Conservation (phyloP, 352 stramenopile species). For the Pythium aristosporum region DNA sequence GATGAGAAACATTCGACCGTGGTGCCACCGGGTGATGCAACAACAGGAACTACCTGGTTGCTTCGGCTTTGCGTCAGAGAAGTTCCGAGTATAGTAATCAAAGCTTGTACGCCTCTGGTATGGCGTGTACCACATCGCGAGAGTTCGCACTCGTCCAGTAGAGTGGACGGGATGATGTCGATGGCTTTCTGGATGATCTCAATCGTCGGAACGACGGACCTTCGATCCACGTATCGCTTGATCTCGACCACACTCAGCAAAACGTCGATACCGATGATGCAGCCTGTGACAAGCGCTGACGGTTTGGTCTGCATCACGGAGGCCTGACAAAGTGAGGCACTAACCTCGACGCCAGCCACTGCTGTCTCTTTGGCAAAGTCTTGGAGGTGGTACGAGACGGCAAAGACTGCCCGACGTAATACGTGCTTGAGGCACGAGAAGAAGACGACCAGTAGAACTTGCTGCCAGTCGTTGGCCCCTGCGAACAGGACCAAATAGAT, state of each 20-base stretch:
- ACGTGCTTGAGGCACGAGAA: too few relatives aligned
- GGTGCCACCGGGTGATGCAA: too few relatives aligned
- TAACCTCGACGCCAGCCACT: constrained; percentile 1
- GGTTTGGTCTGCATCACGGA: neutral
- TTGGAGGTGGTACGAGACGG: too few relatives aligned
- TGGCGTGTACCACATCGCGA: too few relatives aligned
- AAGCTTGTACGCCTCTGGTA: too few relatives aligned
- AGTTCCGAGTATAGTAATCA: too few relatives aligned
- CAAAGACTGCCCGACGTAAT: too few relatives aligned
- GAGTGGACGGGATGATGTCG: neutral
- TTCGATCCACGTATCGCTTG: neutral
- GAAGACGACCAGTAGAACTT: neutral
- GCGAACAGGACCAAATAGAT: neutral
- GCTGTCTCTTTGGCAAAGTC: neutral
- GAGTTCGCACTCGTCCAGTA: too few relatives aligned
- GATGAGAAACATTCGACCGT: too few relatives aligned
- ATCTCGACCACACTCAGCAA: neutral
- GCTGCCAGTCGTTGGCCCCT: neutral
- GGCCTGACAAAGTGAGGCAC: neutral
- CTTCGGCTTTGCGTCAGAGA: too few relatives aligned
- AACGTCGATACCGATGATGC: neutral
- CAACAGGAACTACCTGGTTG: too few relatives aligned
- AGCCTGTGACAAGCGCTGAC: neutral
- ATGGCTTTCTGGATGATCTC: neutral
- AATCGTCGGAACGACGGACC: neutral